A percentile compares a stretch with the other conserved stretches of the same genome.
phyloP scores from a whole-genome alignment of 805 yeast species.

The Yamadazyma nakazawae region DNA sequence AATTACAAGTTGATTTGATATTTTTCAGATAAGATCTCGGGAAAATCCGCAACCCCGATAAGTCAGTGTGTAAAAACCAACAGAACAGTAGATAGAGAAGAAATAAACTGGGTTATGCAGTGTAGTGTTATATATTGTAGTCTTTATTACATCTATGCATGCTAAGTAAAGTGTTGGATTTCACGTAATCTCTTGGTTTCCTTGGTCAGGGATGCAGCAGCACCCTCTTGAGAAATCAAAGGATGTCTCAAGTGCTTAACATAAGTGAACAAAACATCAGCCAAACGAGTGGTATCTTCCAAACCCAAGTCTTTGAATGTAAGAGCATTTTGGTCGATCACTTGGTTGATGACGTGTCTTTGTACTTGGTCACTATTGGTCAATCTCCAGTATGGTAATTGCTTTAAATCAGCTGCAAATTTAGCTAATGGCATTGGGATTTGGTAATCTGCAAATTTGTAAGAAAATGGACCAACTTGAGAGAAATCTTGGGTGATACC shows the following conservation, averaged over 20 bases:
- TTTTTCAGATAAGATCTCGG: neutral
- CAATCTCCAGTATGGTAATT: conserved; percentile 43
- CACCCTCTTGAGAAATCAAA: conserved; percentile 45
- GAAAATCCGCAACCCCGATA: neutral
- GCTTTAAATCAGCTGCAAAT: conserved; percentile 42
- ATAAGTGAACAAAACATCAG: conserved; percentile 43
- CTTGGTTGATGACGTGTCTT: conserved; percentile 68
- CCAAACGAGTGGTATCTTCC: conserved; percentile 38
- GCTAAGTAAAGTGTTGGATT: conserved; percentile 40
- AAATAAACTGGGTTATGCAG: conserved; percentile 3
- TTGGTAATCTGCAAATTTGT: conserved; percentile 40
- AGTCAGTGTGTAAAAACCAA: neutral
- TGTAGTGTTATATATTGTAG: conserved; percentile 3
- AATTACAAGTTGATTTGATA: neutral
- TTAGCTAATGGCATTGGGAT: conserved; percentile 46
- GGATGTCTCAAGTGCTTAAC: conserved; percentile 51
- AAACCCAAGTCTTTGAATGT: conserved; percentile 73
- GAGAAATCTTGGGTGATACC: conserved; percentile 52
- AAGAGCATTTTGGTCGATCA: conserved; percentile 54
- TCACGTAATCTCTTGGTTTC: conserved; percentile 43
- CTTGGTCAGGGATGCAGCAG: conserved; percentile 30
- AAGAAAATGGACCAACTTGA: conserved; percentile 43
- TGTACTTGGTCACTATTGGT: conserved; percentile 71
- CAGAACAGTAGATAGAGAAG: neutral
- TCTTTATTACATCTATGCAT: neutral